Percentiles rank a stretch among this genome's conserved stretches.
Evolutionary conservation across 106 monocot genomes (phyloP).

Genomic region (Apostasia shenzhenica): DNA sequence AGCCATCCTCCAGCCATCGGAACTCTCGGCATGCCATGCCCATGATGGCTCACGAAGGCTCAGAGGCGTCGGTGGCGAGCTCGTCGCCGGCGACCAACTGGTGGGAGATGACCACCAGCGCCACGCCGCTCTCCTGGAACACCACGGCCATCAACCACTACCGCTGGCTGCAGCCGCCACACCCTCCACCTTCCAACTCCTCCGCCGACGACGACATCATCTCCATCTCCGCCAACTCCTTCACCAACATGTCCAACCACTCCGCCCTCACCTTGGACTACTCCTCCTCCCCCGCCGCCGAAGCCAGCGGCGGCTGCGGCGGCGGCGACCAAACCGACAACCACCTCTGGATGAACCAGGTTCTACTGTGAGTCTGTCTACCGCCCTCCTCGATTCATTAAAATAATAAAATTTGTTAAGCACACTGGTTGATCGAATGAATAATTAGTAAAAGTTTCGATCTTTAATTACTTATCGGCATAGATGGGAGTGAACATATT

Average conservation of each 20-base stretch:
- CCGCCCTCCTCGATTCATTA: neutral
- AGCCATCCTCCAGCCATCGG: too few species aligned
- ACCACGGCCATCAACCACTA: conserved; percentile 8
- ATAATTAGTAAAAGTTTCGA: neutral
- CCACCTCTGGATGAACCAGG: conserved; percentile 65
- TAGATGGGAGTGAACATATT: conserved; percentile 3
- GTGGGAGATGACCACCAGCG: conserved; percentile 42
- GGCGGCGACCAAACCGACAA: conserved; percentile 29
- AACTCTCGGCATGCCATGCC: too few species aligned
- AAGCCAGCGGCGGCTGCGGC: neutral
- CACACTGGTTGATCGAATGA: too few species aligned
- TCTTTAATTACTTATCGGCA: neutral
- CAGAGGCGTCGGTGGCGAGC: conserved; percentile 65
- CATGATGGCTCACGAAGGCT: conserved; percentile 60
- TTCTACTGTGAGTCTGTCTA: conserved; percentile 62
- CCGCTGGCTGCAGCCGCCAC: conserved; percentile 29
- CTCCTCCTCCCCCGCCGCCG: conserved; percentile 21
- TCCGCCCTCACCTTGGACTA: conserved; percentile 50
- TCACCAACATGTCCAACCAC: conserved; percentile 34
- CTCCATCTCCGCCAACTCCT: conserved; percentile 40
- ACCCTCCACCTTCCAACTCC: conserved; percentile 3
- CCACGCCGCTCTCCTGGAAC: conserved; percentile 30
- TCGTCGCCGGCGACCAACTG: conserved; percentile 33
- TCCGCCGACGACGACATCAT: conserved; percentile 44
- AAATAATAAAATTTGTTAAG: neutral